Evolutionary conservation across 2,329 filamentous ascomycete species (phyloP), one percentile per base, ranked within the genome.

Genomic region (Hymenotorrendiella dingleyae): DNA sequence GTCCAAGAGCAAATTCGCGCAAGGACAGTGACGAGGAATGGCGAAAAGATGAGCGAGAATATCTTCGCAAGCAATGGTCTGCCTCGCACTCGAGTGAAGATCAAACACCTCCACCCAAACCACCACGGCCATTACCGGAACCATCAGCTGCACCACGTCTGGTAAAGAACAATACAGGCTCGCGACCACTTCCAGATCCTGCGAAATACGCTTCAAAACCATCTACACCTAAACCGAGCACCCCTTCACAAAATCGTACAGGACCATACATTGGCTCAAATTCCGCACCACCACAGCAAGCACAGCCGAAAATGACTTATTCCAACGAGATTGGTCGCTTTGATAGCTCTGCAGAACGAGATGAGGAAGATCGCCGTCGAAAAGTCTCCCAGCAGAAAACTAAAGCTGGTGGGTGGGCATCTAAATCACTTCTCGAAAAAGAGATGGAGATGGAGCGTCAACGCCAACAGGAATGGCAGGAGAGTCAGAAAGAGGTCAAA

Each of bases 401-500:
- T 8, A 74, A 75, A 56, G 68, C 69, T 11, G 67, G 65, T 9
- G 72, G 70, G 1, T 75, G 71, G 71, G 72, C 72, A 2, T 67
- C 64, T 9, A 77, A 74, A 56, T 73, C 70, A 6, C 61, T 80
- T 5, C 63, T 80, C 1, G 76, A 80, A 57, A 67, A 73, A 23
- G 76, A 80, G 54, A 78, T 79, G 73, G 76, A 80, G 54, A 66
- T 72, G 35, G 76, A 80, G 56, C 64, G 76, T 14, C 71, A 78
- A 57, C 62, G 75, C 32, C 76, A 80, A 54, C 66, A 66, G 33
- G 76, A 80, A 50, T 80, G 86, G 86, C 86, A 93, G 62, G 78
- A 85, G 49, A 70, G 78, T 1, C 86, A 91, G 63, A 71, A 78
- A 56, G 72, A 72, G 42, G 72, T 76, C 0, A 68, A 70, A 5